Percentiles rank a stretch among this genome's conserved stretches.
These are phyloP conservation scores for Hypomontagnella monticulosa DNA, from an alignment of 495 filamentous ascomycete genomes.

Conservation along the genomic window DNA sequence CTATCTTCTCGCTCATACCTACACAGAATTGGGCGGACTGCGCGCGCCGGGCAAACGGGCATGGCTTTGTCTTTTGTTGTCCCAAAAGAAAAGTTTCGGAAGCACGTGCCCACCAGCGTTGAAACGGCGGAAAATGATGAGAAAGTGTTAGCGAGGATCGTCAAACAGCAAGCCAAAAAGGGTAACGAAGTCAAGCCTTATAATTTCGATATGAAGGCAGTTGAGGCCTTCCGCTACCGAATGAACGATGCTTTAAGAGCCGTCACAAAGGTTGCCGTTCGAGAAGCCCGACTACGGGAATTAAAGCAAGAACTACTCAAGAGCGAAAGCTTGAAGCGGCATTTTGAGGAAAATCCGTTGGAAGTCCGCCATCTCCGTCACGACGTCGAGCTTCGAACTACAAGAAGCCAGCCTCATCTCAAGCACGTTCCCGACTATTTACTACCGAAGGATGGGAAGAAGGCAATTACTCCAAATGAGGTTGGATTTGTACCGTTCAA, in stretches of 20 bases:
- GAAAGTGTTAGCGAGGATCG: slow-evolving; percentile 76
- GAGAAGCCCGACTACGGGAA: slow-evolving; percentile 89
- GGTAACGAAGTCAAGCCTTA: slow-evolving; percentile 86
- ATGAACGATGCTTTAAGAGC: slow-evolving; percentile 78
- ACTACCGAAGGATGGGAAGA: slow-evolving; percentile 80
- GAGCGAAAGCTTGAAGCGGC: slow-evolving; percentile 90
- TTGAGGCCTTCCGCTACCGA: slow-evolving; percentile 93
- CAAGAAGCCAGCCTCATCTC: slow-evolving; percentile 84
- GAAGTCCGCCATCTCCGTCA: slow-evolving; percentile 89
- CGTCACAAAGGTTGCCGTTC: slow-evolving; percentile 68
- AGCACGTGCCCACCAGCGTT: slow-evolving; percentile 86
- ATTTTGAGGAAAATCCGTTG: slow-evolving; percentile 96
- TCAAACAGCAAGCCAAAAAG: slow-evolving; percentile 73
- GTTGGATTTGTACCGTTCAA: slow-evolving; percentile 79
- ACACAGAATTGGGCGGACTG: slow-evolving; percentile 94
- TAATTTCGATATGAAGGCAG: slow-evolving; percentile 91
- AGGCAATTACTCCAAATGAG: slow-evolving; percentile 67
- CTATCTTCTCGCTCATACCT: slow-evolving; percentile 84
- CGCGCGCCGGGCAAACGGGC: slow-evolving; percentile 85
- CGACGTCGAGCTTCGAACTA: slow-evolving; percentile 84
- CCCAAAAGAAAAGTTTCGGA: slow-evolving; percentile 79
- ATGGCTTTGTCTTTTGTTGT: slow-evolving; percentile 96
- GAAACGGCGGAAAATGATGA: slow-evolving; percentile 82
- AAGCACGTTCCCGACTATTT: slow-evolving; percentile 97
- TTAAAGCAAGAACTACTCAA: slow-evolving; percentile 88